Evolutionary conservation across 441 rosid species (phyloP).

Genomic region (Eutrema salsugineum): DNA sequence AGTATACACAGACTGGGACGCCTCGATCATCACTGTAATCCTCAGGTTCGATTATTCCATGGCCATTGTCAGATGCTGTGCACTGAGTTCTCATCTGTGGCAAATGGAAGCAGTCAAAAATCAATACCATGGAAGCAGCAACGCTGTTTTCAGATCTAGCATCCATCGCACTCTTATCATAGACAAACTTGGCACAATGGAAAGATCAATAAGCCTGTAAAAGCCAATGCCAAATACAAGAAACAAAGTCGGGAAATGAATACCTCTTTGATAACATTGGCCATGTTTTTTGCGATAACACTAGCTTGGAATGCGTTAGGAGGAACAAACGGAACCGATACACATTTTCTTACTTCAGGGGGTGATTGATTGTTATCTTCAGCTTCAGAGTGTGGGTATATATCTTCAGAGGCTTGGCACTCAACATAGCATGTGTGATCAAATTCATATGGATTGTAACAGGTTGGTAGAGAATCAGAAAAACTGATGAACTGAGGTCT

Average conservation of each 20-base stretch:
- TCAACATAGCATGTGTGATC: conserved; percentile 56
- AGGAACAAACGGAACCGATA: conserved; percentile 68
- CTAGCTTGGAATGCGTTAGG: conserved; percentile 52
- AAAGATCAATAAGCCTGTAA: conserved; percentile 19
- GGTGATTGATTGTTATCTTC: conserved; percentile 39
- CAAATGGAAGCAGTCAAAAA: conserved; percentile 3
- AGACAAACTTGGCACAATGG: background rate
- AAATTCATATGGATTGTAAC: conserved; percentile 54
- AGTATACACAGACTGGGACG: conserved; percentile 57
- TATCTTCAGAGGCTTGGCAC: conserved; percentile 39
- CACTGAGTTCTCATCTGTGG: conserved; percentile 57
- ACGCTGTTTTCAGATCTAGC: background rate
- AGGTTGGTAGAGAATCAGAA: conserved; percentile 48
- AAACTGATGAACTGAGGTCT: conserved; percentile 55
- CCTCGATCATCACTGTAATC: conserved; percentile 28
- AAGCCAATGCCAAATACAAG: conserved; percentile 3
- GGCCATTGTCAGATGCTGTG: conserved; percentile 33
- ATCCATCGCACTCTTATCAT: conserved; percentile 37
- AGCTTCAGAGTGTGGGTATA: conserved; percentile 32
- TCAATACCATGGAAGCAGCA: conserved; percentile 4
- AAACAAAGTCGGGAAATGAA: conserved; percentile 6
- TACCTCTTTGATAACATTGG: conserved; percentile 68
- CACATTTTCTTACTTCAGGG: conserved; percentile 49
- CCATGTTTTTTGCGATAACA: conserved; percentile 45
- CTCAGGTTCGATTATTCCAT: conserved; percentile 24